Base-by-base conservation (phyloP, 768 basidiomycete genomes). In the Exsudoporus frostii region DNA sequence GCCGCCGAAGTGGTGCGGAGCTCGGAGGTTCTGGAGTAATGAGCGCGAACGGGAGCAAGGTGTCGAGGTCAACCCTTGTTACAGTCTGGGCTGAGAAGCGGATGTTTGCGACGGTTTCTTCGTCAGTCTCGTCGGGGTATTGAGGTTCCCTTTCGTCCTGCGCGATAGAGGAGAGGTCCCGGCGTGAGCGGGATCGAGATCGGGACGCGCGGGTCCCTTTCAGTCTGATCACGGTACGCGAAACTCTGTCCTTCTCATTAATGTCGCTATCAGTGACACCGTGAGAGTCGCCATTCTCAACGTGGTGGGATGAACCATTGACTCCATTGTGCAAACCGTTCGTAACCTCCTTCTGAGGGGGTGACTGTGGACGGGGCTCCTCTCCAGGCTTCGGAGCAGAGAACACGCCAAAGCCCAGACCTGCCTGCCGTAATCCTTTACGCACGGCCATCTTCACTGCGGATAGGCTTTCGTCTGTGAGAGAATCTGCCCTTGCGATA, bases 391-490 rank as follows among this genome's bases (percentile, higher is more conserved):
- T 76, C 34, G 72, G 64, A 25, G 80, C 74, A 15, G 79, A 80
- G 66, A 92, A 90, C 19, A 92, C 83, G 44, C 90, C 90, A 65
- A 91, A 87, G 64, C 82, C 85, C 37, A 92, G 78, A 14, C 81
- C 81, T 19, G 86, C 85, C 48, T 81, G 79, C 47, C 73, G 73
- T 36, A 93, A 73, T 51, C 85, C 89, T 46, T 71, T 78, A 42
- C 81, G 82, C n/a, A 93, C 80, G 25, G 86, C 86, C 48, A 77
- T 71, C 75, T 92, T 92, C 45, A 92, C 77, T 42, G 81, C 79
- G 41, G 71, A 70, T 51, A 94, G 75, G 58, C 80, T 86, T 55
- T 84, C 85, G 64, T 93, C 87, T 34, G 92, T 93, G 55, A 94
- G 76, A 36, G 89, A 90, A 69, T 94, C 92, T 4, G 90, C 78